Evolutionary conservation across 495 filamentous ascomycete genomes (phyloP), one percentile per base, ranked within the genome.

Genomic region (Xylaria sp.): DNA sequence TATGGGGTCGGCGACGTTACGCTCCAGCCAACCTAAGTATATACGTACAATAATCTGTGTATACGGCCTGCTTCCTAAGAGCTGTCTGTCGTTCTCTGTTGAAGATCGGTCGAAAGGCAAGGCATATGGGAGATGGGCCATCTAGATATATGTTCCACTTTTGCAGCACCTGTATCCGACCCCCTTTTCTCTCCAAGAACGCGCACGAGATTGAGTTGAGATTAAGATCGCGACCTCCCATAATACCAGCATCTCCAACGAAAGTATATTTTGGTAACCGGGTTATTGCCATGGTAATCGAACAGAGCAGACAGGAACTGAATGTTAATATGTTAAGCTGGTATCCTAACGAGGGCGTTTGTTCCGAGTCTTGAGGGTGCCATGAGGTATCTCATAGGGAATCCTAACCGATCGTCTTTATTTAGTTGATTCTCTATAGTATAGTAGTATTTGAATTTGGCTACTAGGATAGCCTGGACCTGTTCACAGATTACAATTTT

Each of bases 121-220:
- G 29, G 50, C 52, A 26, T 50, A 31, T 46, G 35, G 24, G 19
- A 26, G 44, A 17, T 64, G 41, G 33, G 24, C 21, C 33, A 65
- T 62, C 11, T 57, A 43, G 67, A 62, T n/a, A 43, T 69, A 62
- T n/a, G 44, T 67, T 64, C 46, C 52, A 59, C 68, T 62, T 65
- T 46, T 55, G 52, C 61, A 44, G 55, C 55, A 55, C 55, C 19
- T 40, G 58, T 70, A 65, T 44, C 57, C 21, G 29, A 61, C 43
- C 21, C 35, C 44, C 31, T 63, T 43, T 55, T 21, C 58, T 40
- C 58, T 68, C 17, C n/a, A 46, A 33, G 52, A 58, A 58, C 17
- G 53, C 37, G 53, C 37, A 43, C 8, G 14, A 55, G 37, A 44
- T 29, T 55, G 24, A 33, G 46, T 8, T 14, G 43, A 43, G 46